phyloP scores from a whole-genome alignment of 257 asterid genomes.

The Linaria vulgaris region DNA sequence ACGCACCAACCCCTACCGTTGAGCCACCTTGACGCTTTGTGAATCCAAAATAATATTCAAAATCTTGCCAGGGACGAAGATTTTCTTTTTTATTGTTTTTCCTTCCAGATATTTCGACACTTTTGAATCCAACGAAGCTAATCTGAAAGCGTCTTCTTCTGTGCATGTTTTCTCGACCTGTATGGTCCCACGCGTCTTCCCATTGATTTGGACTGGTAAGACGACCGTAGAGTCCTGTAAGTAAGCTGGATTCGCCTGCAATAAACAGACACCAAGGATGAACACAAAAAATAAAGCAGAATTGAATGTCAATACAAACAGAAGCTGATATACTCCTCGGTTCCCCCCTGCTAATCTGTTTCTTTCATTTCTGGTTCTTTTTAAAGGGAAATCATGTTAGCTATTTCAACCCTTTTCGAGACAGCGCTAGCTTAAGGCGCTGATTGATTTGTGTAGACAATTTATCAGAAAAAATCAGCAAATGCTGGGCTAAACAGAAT shows the following conservation, averaged over 20 bases:
- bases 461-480: too few relatives aligned
- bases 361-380: too few relatives aligned
- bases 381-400: too few relatives aligned
- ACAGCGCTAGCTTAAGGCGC: too few relatives aligned
- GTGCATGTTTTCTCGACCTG: conserved; percentile 74
- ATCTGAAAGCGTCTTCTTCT: conserved; percentile 72
- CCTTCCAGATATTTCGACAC: conserved; percentile 67
- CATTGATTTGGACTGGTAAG: conserved; percentile 88
- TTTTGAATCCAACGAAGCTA: conserved; percentile 71
- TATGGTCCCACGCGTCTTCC: conserved; percentile 93
- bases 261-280: conserved; percentile 17
- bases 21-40: conserved; percentile 50
- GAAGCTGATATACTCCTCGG: not conserved
- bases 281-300: conserved; percentile 1
- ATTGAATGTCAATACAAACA: not conserved
- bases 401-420: too few relatives aligned
- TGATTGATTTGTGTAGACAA: too few relatives aligned
- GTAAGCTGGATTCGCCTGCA: conserved; percentile 78
- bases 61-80: conserved; percentile 80
- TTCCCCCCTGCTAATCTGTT: too few relatives aligned
- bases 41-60: conserved; percentile 66
- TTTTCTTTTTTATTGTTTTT: conserved; percentile 64
- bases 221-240: conserved; percentile 62
- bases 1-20: conserved; percentile 9
- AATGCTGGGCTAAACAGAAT: too few relatives aligned